Evolutionary conservation across 768 basidiomycete genomes (phyloP).

Genomic region (Pleurotus giganteus): DNA sequence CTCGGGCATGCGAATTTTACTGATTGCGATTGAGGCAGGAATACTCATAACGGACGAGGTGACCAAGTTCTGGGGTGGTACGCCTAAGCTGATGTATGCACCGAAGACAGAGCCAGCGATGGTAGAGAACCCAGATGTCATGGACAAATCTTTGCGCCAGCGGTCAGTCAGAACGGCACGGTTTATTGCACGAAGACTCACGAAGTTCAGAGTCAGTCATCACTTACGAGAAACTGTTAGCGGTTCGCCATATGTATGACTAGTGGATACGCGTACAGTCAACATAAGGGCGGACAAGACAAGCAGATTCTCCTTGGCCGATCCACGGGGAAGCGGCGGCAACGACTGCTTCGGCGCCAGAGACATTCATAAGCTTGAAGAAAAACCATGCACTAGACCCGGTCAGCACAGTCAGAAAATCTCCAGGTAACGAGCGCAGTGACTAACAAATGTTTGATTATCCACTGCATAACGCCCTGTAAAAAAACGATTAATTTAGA

Average conservation of each 20-base stretch:
- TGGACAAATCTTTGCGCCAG: constrained; percentile 54
- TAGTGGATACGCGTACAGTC: constrained; percentile 37
- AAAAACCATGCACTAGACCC: constrained; percentile 80
- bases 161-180: not conserved
- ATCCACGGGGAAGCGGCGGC: constrained; percentile 94
- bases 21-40: constrained; percentile 90
- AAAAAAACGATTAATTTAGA: not conserved
- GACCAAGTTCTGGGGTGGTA: constrained; percentile 75
- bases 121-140: constrained; percentile 93
- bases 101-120: constrained; percentile 89
- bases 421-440: not conserved
- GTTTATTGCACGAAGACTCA: constrained; percentile 18
- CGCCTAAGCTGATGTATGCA: constrained; percentile 79
- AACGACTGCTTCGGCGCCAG: constrained; percentile 93
- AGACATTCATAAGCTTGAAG: constrained; percentile 87
- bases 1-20: constrained; percentile 85
- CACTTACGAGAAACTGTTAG: constrained; percentile 24
- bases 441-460: constrained; percentile 78
- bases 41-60: constrained; percentile 95
- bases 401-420: constrained; percentile 2
- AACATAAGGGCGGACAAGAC: constrained; percentile 81
- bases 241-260: constrained; percentile 13
- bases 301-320: constrained; percentile 86
- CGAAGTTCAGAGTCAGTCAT: constrained; percentile 89
- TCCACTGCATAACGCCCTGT: constrained; percentile 91